Evolutionary conservation across 1,139 yeast species (phyloP).

Genomic region (Candida labiduridarum): DNA sequence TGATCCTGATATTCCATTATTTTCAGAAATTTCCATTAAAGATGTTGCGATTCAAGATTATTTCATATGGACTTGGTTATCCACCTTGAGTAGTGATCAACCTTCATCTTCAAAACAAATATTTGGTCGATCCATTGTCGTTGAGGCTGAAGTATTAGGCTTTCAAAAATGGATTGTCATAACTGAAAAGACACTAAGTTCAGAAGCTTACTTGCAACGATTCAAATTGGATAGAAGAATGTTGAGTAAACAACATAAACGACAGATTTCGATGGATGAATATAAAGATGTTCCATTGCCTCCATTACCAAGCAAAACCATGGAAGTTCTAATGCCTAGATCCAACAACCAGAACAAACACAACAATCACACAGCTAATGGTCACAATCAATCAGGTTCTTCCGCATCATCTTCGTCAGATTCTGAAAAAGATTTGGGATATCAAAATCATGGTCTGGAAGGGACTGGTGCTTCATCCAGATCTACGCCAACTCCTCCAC

Average conservation of each 20-base stretch:
- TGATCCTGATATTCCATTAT: conserved; percentile 38
- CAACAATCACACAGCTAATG: neutral
- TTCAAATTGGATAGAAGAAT: conserved; percentile 20
- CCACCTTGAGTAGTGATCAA: conserved; percentile 76
- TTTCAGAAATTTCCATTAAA: conserved; percentile 54
- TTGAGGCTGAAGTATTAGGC: conserved; percentile 72
- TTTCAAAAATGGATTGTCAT: conserved; percentile 84
- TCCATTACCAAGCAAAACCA: conserved; percentile 24
- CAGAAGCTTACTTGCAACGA: conserved; percentile 40
- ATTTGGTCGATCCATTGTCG: conserved; percentile 80
- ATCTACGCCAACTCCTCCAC: neutral
- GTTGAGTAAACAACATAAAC: conserved; percentile 13
- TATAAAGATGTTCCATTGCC: conserved; percentile 34
- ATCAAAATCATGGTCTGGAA: conserved; percentile 1
- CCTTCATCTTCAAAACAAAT: conserved; percentile 62
- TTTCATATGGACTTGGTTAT: conserved; percentile 90
- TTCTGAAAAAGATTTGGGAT: conserved; percentile 2
- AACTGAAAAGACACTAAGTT: conserved; percentile 62
- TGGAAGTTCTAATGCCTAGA: conserved; percentile 1
- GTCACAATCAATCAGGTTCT: neutral
- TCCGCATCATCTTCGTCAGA: neutral
- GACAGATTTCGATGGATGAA: conserved; percentile 22
- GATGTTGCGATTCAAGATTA: conserved; percentile 82
- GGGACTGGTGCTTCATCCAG: neutral
- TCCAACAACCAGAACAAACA: neutral